Evolutionary conservation across 306 rosid genomes (phyloP), one percentile per base, ranked within the genome.

Genomic region (Dicorynia guianensis): DNA sequence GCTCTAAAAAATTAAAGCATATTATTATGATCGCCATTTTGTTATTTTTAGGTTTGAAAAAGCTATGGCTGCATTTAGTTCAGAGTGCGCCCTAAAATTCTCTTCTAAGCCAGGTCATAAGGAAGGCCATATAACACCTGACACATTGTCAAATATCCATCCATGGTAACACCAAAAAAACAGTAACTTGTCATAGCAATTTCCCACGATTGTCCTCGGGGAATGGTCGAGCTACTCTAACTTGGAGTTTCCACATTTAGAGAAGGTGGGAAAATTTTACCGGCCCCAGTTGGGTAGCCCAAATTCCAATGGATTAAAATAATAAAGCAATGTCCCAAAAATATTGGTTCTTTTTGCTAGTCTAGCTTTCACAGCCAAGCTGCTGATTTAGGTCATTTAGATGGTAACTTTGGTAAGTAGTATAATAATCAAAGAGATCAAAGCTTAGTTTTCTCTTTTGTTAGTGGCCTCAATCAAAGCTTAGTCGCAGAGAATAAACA

Each of bases 1-100:
- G 79, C 81, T 69, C 69, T 62, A 68, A 65, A 76, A 76, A 74
- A 79, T 42, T 33, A 75, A 57, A 57, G 70, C 68, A 50, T 19
- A 56, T 62, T 20, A 64, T 58, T 40, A 74, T 33, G 79, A 68
- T 33, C 74, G 42, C 65, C 18, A 72, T 75, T 55, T 14, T 12
- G 18, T 35, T 67, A 18, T 57, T 69, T 63, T 40, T 8, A 68
- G 67, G n/a, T 25, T 11, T 35, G 57, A 25, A 70, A 74, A 44
- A 20, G 60, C 49, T 39, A 63, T 11, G 60, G 64, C 38, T 55
- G 58, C 64, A 10, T 5, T 9, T 13, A 43, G 61, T 64, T 47
- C 63, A 65, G 59, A 63, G 54, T 56, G 12, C 15, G 58, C 53
- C 75, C 47, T 7, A 61, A 53, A 47, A 55, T 14, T 63, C 33